A percentile compares a stretch with the other conserved stretches of the same genome.
Evolutionary conservation across 1,139 yeast genomes (phyloP).

Genomic region (Yamadazyma siamensis): DNA sequence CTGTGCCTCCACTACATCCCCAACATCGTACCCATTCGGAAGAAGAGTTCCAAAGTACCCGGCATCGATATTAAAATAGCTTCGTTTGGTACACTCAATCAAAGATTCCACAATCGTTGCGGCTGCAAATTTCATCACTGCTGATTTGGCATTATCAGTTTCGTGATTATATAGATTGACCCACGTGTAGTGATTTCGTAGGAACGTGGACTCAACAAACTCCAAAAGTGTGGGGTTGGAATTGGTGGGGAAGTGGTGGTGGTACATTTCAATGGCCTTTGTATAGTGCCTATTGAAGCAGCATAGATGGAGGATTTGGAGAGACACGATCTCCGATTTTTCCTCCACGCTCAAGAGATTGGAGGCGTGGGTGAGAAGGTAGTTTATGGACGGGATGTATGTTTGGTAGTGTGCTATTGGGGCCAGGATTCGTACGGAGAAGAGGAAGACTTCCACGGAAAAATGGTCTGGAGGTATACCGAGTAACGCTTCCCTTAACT

Average conservation of each 20-base stretch:
- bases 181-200: slow-evolving; percentile 43
- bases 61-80: slow-evolving; percentile 34
- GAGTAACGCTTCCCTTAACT: slow-evolving; percentile 56
- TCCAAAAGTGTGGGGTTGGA: slow-evolving; percentile 18
- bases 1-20: slow-evolving; percentile 16
- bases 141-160: slow-evolving; percentile 23
- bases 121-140: slow-evolving; percentile 44
- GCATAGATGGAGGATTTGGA: slow-evolving; percentile 44
- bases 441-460: slow-evolving; percentile 45
- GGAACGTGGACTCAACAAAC: slow-evolving; percentile 34
- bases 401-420: slow-evolving; percentile 53
- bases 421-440: slow-evolving; percentile 46
- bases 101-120: slow-evolving; percentile 26
- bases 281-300: slow-evolving; percentile 42
- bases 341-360: slow-evolving; percentile 26
- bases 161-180: slow-evolving; percentile 28
- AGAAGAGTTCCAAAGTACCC: slow-evolving; percentile 17
- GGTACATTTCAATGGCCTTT: slow-evolving; percentile 31
- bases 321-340: slow-evolving; percentile 33
- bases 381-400: slow-evolving; percentile 51
- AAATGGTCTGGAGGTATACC: slow-evolving; percentile 34
- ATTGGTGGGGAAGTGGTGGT: slow-evolving; percentile 24
- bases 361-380: slow-evolving; percentile 23
- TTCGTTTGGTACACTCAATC: slow-evolving; percentile 24
- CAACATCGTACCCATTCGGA: slow-evolving; percentile 25